These are phyloP conservation scores for Achlya hypogyna DNA, from an alignment of 352 stramenopile genomes.

Conservation along the genomic window DNA sequence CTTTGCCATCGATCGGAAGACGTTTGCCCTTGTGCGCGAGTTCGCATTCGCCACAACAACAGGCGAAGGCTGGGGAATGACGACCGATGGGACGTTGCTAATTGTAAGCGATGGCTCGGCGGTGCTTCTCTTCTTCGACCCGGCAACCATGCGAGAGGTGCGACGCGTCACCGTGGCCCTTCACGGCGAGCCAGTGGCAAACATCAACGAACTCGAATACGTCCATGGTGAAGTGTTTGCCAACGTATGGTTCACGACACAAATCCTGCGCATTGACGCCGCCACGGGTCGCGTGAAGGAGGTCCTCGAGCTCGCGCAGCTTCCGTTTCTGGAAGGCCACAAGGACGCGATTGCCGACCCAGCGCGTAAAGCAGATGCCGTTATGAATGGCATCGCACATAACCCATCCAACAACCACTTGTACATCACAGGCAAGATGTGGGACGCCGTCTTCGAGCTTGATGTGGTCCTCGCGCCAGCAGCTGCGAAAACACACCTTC, in stretches of 20 bases:
- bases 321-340: conserved; percentile 48
- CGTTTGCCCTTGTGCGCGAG: conserved; percentile 41
- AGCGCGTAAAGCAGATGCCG: conserved; percentile 40
- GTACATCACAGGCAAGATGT: conserved; percentile 75
- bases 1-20: conserved; percentile 44
- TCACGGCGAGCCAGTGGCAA: conserved; percentile 33
- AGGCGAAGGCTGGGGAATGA: conserved; percentile 85
- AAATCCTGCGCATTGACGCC: conserved; percentile 70
- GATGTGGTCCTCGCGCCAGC: conserved; percentile 26
- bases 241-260: conserved; percentile 79
- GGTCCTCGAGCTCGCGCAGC: conserved; percentile 54
- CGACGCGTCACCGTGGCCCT: conserved; percentile 41
- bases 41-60: conserved; percentile 62
- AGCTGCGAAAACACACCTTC: background rate
- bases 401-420: conserved; percentile 48
- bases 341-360: conserved; percentile 29
- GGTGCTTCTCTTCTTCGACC: conserved; percentile 73
- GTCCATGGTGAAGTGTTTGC: conserved; percentile 73
- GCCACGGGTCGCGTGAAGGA: conserved; percentile 55
- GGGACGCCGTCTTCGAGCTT: conserved; percentile 78
- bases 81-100: conserved; percentile 63
- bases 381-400: conserved; percentile 87
- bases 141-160: conserved; percentile 40
- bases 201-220: conserved; percentile 84
- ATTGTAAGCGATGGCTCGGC: conserved; percentile 81